Evolutionary conservation across 257 asterid species (phyloP).

Genomic region (Handroanthus guayacan): DNA sequence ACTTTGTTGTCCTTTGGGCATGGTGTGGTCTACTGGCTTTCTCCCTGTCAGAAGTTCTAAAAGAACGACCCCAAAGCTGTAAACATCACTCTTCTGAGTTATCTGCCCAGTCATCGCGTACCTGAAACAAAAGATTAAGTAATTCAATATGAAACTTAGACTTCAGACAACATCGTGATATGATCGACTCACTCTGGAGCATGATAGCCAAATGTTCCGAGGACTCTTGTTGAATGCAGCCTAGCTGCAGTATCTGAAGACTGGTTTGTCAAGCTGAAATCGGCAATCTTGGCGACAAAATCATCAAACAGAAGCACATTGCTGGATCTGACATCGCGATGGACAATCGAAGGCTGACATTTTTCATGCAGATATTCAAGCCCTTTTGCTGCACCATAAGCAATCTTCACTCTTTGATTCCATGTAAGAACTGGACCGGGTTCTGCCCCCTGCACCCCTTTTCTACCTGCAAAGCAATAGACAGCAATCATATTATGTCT

Average conservation of each 20-base stretch:
- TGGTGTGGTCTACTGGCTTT: conserved; percentile 94
- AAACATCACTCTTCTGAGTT: conserved; percentile 92
- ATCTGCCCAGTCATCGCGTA: conserved; percentile 98
- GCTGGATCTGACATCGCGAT: conserved; percentile 92
- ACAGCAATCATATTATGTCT: background rate
- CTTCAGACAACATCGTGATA: background rate
- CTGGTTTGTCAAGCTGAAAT: conserved; percentile 85
- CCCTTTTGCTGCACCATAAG: conserved; percentile 91
- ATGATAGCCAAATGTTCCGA: conserved; percentile 94
- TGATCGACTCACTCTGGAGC: conserved; percentile 80
- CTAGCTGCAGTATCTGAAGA: conserved; percentile 92
- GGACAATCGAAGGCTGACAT: conserved; percentile 83
- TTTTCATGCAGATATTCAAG: conserved; percentile 86
- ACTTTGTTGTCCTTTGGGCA: conserved; percentile 99
- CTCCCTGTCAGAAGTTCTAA: conserved; percentile 91
- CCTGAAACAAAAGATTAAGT: conserved; percentile 44
- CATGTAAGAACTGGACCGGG: conserved; percentile 90
- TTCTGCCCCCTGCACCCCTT: conserved; percentile 95
- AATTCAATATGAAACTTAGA: background rate
- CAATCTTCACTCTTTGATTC: conserved; percentile 86
- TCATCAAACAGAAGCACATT: conserved; percentile 85
- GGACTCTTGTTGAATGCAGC: conserved; percentile 85
- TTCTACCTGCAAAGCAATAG: conserved; percentile 60
- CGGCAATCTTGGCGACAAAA: conserved; percentile 79
- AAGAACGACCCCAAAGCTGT: conserved; percentile 93